phyloP scores from a whole-genome alignment of 1,284 basidiomycete genomes.

The Microbotryum saponariae region DNA sequence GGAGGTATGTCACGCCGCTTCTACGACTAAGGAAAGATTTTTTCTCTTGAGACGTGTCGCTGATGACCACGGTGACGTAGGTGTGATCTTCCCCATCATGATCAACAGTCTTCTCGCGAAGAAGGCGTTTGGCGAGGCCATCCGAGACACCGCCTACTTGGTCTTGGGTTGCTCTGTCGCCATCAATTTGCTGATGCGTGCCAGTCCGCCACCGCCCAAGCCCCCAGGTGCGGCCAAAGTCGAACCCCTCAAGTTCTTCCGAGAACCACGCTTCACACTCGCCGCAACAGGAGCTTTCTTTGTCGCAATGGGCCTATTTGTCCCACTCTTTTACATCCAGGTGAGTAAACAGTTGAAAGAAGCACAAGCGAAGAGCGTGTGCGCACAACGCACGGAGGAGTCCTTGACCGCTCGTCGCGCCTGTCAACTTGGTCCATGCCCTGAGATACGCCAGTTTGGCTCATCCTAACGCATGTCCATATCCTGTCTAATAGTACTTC shows the following conservation, averaged over 20 bases:
- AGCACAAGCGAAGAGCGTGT: not conserved
- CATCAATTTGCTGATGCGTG: slow-evolving; percentile 19
- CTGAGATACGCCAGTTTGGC: not conserved
- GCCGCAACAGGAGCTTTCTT: not conserved
- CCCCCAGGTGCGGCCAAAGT: not conserved
- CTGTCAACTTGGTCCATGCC: not conserved
- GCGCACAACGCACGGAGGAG: too few relatives aligned
- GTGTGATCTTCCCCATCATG: slow-evolving; percentile 20
- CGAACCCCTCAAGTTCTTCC: not conserved
- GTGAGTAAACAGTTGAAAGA: not conserved
- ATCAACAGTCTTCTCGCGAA: slow-evolving; percentile 19
- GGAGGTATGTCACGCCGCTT: slow-evolving; percentile 1
- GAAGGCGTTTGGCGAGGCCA: slow-evolving; percentile 6
- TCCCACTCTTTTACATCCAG: not conserved
- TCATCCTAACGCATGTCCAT: not conserved
- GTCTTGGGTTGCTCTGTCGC: slow-evolving; percentile 6
- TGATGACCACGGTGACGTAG: not conserved
- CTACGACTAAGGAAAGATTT: too few relatives aligned
- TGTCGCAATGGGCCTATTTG: not conserved
- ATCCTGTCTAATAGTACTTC: not conserved
- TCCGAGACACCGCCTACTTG: slow-evolving; percentile 14
- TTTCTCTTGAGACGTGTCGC: too few relatives aligned
- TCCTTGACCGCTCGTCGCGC: not conserved
- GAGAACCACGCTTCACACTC: not conserved
- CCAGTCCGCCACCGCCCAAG: slow-evolving; percentile 2